Base-by-base conservation (phyloP, 495 filamentous ascomycete genomes). In the Neurospora sp. region DNA sequence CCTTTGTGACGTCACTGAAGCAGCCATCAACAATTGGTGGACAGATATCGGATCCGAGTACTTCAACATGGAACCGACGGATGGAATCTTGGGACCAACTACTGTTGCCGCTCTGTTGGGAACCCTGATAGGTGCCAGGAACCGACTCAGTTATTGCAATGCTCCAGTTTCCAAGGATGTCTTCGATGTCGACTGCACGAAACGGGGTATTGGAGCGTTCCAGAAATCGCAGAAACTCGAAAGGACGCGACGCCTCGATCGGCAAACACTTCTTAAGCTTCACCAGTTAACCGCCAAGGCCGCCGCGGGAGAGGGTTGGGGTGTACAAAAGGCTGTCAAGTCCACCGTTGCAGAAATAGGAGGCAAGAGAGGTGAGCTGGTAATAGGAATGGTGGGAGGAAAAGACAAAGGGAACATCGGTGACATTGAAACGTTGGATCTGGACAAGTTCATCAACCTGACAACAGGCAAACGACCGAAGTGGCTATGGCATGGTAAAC, bases 21-120 rank as follows among this genome's bases (percentile, higher is more conserved):
- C 87, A 72, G 93, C 94, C 4, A 90, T 99, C 77, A 91, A 89
- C 75, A 92, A 97, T 81, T 99, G 96, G 96, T 99, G 96, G 96
- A 89, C 91, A 3, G 93, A 98, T 75, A 91, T 98, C 59, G 96
- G 96, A 5, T 91, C 91, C 0, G 94, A 98, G 68, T 87, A 93
- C 73, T 97, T 94, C 82, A 96, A 93, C 72, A 85, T 93, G 27
- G 96, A 98, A 81, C 96, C 96, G 3, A 92, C 89, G 27, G 96
- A 99, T 81, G 94, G 94, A 14, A 92, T 94, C 39, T 82, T 99
- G 8, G 96, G 96, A 0, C 94, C 96, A 3, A 97, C 94, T 0
- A 98, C 93, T 1, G 94, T 98, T 16, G 91, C 94, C 35, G 96
- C 92, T 4, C 82, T 99, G 37, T 82, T 99, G 22, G 96, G 96